Conservation (phyloP, 169 alveolate genomes). For the Blepharisma undulans region DNA sequence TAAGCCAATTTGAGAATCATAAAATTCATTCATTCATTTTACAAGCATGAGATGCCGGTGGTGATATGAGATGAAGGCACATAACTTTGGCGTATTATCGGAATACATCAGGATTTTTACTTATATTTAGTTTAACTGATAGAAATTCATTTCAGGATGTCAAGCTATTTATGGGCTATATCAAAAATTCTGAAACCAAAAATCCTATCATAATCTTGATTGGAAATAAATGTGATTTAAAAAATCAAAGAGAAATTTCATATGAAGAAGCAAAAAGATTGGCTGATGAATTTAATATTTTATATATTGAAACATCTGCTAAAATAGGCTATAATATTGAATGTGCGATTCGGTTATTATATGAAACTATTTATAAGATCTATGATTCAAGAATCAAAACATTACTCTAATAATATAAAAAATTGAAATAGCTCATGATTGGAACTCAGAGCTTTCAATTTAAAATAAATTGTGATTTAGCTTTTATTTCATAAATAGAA, state of each 20-base stretch:
- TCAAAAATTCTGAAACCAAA: slow-evolving; percentile 92
- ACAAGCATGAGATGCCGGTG: slow-evolving; percentile 76
- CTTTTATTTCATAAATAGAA: too few relatives aligned
- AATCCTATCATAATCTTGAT: slow-evolving; percentile 91
- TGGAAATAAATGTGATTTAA: slow-evolving; percentile 96
- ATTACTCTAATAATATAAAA: too few relatives aligned
- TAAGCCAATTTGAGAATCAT: neutral
- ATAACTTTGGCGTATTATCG: slow-evolving; percentile 96
- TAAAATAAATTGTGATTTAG: too few relatives aligned
- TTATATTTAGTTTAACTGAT: slow-evolving; percentile 95
- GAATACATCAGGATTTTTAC: slow-evolving; percentile 98
- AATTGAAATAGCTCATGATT: too few relatives aligned
- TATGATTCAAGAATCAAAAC: neutral
- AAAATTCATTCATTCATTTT: slow-evolving; percentile 30
- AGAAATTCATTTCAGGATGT: slow-evolving; percentile 92
- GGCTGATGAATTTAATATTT: slow-evolving; percentile 75
- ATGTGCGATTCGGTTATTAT: neutral
- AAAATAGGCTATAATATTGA: slow-evolving; percentile 33
- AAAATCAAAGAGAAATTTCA: slow-evolving; percentile 90
- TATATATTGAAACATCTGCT: slow-evolving; percentile 31
- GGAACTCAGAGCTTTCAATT: too few relatives aligned
- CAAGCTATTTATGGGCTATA: slow-evolving; percentile 94
- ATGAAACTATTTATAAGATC: neutral
- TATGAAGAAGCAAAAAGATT: slow-evolving; percentile 82
- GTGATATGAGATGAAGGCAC: slow-evolving; percentile 81